Evolutionary conservation across 2,329 filamentous ascomycete genomes (phyloP).

Genomic region (Cladosporium halotolerans): DNA sequence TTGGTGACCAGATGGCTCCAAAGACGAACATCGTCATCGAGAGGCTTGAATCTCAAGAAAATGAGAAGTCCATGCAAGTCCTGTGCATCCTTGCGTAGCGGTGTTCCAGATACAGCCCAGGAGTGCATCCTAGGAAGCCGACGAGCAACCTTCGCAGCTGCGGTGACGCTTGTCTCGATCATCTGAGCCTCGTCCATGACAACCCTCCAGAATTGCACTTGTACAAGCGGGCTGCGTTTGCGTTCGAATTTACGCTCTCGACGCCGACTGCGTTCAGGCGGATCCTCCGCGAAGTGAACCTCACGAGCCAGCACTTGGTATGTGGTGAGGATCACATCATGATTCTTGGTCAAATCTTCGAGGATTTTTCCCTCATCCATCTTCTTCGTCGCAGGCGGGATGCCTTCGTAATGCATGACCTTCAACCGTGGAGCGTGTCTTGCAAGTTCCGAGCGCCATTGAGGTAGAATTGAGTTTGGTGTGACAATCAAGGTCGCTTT

Average conservation of each 20-base stretch:
- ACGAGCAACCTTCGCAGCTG: conserved; percentile 73
- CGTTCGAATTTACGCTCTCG: conserved; percentile 41
- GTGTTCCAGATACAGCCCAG: conserved; percentile 90
- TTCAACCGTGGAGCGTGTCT: conserved; percentile 51
- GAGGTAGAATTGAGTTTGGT: conserved; percentile 54
- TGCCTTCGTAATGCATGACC: conserved; percentile 52
- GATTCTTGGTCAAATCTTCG: conserved; percentile 39
- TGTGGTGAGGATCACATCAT: conserved; percentile 57
- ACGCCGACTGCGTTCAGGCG: conserved; percentile 65
- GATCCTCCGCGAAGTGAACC: conserved; percentile 66
- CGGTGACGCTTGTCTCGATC: conserved; percentile 81
- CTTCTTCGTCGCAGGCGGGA: conserved; percentile 31
- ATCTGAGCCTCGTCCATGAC: conserved; percentile 75
- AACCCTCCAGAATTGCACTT: conserved; percentile 83
- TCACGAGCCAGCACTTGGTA: conserved; percentile 70
- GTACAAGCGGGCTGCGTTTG: conserved; percentile 70
- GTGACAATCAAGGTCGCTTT: conserved; percentile 58
- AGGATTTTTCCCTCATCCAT: conserved; percentile 35
- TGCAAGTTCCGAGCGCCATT: conserved; percentile 57
- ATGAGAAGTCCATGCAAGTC: conserved; percentile 76
- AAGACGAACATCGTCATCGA: conserved; percentile 54
- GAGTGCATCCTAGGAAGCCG: conserved; percentile 77
- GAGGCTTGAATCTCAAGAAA: conserved; percentile 75
- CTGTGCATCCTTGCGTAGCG: conserved; percentile 69
- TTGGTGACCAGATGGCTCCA: conserved; percentile 61